These are phyloP conservation scores for Eimeria acervulina DNA, from an alignment of 169 alveolate species.

Conservation along the genomic window DNA sequence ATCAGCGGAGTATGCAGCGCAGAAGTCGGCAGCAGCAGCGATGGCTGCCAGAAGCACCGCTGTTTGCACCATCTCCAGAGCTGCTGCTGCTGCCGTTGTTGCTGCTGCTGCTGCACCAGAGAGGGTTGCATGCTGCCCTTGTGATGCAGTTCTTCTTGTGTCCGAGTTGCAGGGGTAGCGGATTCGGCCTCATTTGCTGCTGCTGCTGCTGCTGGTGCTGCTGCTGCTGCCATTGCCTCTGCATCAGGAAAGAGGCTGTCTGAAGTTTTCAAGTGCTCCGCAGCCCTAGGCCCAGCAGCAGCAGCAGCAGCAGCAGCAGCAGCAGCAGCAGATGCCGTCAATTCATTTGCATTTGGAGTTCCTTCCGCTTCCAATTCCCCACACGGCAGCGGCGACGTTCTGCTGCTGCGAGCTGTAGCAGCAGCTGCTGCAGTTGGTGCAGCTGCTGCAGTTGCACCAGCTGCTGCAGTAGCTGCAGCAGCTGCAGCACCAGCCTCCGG, in stretches of 20 bases:
- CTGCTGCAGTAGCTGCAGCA: not conserved
- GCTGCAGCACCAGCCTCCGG: constrained; percentile 36
- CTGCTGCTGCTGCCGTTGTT: constrained; percentile 27
- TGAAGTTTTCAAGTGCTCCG: not conserved
- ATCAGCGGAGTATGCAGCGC: constrained; percentile 22
- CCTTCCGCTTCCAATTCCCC: not conserved
- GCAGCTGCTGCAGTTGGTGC: constrained; percentile 20
- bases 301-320: constrained; percentile 33
- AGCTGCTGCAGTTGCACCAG: not conserved
- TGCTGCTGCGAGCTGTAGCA: not conserved
- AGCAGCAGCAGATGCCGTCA: not conserved
- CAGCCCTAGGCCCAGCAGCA: not conserved
- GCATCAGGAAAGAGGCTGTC: not conserved
- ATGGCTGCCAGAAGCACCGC: constrained; percentile 1
- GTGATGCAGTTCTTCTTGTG: not conserved
- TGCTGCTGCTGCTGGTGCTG: not conserved
- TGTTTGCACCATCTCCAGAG: not conserved
- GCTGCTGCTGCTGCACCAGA: constrained; percentile 56
- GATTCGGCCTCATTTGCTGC: not conserved
- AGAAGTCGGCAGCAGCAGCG: not conserved
- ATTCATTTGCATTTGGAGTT: not conserved
- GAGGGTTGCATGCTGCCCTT: not conserved
- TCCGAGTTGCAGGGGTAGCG: not conserved
- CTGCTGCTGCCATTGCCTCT: not conserved
- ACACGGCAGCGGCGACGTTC: not conserved